Evolutionary conservation across 805 yeast species (phyloP).

Genomic region (Starmerella kuoi): DNA sequence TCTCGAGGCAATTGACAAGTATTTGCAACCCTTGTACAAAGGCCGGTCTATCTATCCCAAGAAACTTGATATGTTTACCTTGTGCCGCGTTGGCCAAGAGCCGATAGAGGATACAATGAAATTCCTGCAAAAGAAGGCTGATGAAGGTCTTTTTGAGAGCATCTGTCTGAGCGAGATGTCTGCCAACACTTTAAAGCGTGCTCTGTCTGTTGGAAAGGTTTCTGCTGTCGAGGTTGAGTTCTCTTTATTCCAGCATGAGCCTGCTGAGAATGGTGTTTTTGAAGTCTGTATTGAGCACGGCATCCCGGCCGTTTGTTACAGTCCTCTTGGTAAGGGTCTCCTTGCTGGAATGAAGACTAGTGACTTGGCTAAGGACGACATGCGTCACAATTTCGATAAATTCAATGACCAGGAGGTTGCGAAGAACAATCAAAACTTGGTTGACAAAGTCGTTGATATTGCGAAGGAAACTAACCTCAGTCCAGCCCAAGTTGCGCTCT

Average conservation of each 20-base stretch:
- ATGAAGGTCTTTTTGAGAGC: conserved; percentile 28
- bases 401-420: conserved; percentile 45
- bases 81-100: conserved; percentile 50
- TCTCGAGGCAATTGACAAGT: conserved; percentile 34
- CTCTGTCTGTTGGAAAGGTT: conserved; percentile 43
- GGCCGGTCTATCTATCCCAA: conserved; percentile 20
- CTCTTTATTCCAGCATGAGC: conserved; percentile 56
- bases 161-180: conserved; percentile 65
- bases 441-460: conserved; percentile 38
- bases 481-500: conserved; percentile 57
- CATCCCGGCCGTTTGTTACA: conserved; percentile 65
- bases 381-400: conserved; percentile 41
- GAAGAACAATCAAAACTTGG: conserved; percentile 39
- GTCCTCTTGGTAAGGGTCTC: conserved; percentile 73
- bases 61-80: conserved; percentile 46
- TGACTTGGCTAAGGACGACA: conserved; percentile 46
- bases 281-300: conserved; percentile 43
- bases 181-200: conserved; percentile 47
- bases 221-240: conserved; percentile 68
- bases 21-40: conserved; percentile 19
- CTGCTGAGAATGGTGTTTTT: conserved; percentile 50
- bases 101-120: conserved; percentile 51
- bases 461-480: conserved; percentile 39
- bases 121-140: conserved; percentile 30
- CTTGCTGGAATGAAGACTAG: conserved; percentile 46